phyloP scores from a whole-genome alignment of 805 yeast genomes.

The Hanseniaspora meyeri region DNA sequence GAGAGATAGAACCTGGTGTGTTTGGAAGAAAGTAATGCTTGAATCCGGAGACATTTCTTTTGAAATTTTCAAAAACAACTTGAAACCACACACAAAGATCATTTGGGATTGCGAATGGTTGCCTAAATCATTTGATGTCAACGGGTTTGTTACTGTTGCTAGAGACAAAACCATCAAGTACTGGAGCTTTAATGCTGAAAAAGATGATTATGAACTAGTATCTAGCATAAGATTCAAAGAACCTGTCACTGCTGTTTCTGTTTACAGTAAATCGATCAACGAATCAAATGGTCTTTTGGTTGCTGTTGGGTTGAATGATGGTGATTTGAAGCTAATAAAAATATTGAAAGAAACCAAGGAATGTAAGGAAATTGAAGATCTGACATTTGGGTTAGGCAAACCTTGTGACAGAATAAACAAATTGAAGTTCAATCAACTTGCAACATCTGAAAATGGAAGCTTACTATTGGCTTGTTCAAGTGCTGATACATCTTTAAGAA shows the following conservation, averaged over 20 bases:
- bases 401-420: slow-evolving; percentile 56
- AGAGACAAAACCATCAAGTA: slow-evolving; percentile 70
- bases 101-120: slow-evolving; percentile 94
- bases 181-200: slow-evolving; percentile 42
- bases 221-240: slow-evolving; percentile 35
- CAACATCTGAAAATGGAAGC: slow-evolving; percentile 18
- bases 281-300: slow-evolving; percentile 27
- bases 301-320: slow-evolving; percentile 63
- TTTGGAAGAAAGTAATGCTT: slow-evolving; percentile 46
- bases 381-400: slow-evolving; percentile 30
- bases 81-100: slow-evolving; percentile 80
- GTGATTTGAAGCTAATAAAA: slow-evolving; percentile 38
- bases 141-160: slow-evolving; percentile 69
- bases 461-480: slow-evolving; percentile 48
- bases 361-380: slow-evolving; percentile 23
- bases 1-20: slow-evolving; percentile 74
- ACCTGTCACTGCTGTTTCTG: slow-evolving; percentile 60
- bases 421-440: slow-evolving; percentile 41
- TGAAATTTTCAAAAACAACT: slow-evolving; percentile 33
- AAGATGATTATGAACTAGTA: slow-evolving; percentile 30
- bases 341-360: slow-evolving; percentile 24
- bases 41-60: slow-evolving; percentile 21
- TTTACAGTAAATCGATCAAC: slow-evolving; percentile 26
- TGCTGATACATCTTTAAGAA: slow-evolving; percentile 46
- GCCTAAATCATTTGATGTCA: slow-evolving; percentile 33